Conservation (phyloP, 2,329 filamentous ascomycete species). For the Venturia asperata region DNA sequence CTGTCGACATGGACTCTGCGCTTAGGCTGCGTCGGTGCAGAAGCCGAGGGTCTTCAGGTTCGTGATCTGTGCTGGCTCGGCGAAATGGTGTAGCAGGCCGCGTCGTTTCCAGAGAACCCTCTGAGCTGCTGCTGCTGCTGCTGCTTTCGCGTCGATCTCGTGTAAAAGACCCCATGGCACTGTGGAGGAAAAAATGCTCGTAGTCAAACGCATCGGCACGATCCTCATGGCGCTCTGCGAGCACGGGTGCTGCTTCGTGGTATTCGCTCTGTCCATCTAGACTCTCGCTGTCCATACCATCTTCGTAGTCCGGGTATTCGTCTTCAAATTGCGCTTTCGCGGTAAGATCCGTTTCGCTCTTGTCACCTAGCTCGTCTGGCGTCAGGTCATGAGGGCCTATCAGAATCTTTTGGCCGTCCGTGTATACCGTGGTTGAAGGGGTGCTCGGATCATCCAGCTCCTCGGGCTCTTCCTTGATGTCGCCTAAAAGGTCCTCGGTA, state of each 20-base stretch:
- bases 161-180: conserved; percentile 73
- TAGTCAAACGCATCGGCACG: conserved; percentile 95
- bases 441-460: conserved; percentile 18
- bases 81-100: conserved; percentile 25
- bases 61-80: neutral
- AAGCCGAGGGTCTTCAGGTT: neutral
- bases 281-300: conserved; percentile 20
- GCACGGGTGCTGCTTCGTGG: conserved; percentile 22
- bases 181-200: conserved; percentile 90
- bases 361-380: conserved; percentile 31
- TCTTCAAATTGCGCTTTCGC: conserved; percentile 30
- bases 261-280: conserved; percentile 19
- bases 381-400: conserved; percentile 18
- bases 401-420: conserved; percentile 16
- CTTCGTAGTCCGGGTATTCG: conserved; percentile 21
- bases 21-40: conserved; percentile 19
- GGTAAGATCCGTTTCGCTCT: conserved; percentile 34
- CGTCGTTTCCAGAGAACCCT: conserved; percentile 47
- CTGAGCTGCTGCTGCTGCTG: conserved; percentile 38
- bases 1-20: conserved; percentile 20
- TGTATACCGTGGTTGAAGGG: conserved; percentile 9
- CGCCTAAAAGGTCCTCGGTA: conserved; percentile 25
- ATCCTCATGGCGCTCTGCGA: conserved; percentile 68
- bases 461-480: conserved; percentile 21
- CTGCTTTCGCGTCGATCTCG: conserved; percentile 38